Base-by-base conservation (phyloP, 345 rosid genomes). In the Noccaea bulbosa region DNA sequence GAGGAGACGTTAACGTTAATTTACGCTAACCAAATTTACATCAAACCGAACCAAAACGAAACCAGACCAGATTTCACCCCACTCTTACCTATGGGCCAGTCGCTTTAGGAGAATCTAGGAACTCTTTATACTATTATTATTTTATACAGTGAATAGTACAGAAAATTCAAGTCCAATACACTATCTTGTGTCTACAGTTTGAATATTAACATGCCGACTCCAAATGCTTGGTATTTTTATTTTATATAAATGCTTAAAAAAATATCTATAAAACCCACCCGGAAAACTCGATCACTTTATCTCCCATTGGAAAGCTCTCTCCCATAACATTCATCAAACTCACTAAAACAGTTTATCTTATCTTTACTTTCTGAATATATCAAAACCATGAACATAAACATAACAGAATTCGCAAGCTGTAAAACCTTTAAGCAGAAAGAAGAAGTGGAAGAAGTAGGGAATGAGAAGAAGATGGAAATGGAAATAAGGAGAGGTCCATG, bases 401-500 rank as follows among this genome's bases (percentile, higher is more conserved):
- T 12, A 47, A 22, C 57, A 47, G 47, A 58, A 14, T 24, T 38
- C 1, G 12, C 9, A 58, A 37, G 9, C 39, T 10, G 30, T 37
- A 57, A 37, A 35, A 47, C 49, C 45, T 16, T 58, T 24, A 58
- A 69, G 12, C 27, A 24, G 64, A 52, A 11, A 77, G 80, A 65
- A 68, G 49, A 35, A 76, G 55, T 60, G 49, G 58, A 33, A 65
- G 62, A 62, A 67, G 32, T 50, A 72, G 16, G 59, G 70, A 30
- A 60, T 40, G 50, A 58, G 56, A 58, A 57, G 40, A 69, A 46
- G 57, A 37, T 55, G 32, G 67, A 57, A 48, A 70, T 7, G 51
- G 77, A 79, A 45, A 82, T 82, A 1, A 79, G 88, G 56, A 79
- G 89, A 79, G 93, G 93, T 17, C 91, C 91, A 9, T 87, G 93